Evolutionary conservation across 371 early-diverging fungal genomes (phyloP).

Genomic region (Chytridium lagenaria): DNA sequence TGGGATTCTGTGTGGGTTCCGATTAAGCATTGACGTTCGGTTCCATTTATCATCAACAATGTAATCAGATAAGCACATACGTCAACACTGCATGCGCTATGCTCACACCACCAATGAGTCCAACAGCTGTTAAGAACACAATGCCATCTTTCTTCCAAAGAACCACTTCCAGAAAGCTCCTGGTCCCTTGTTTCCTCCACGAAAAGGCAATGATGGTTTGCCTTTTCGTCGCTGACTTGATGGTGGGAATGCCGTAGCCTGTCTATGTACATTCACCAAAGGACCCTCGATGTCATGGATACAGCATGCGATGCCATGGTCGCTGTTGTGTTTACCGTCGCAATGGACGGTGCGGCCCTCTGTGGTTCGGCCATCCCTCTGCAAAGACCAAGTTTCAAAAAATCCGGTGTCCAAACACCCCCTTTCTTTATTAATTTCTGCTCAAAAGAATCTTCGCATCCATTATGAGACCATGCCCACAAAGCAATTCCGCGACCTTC

Average conservation of each 20-base stretch:
- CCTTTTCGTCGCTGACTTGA: neutral
- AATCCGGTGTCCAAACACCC: too few relatives aligned
- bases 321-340: neutral
- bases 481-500: neutral
- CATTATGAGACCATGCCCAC: neutral
- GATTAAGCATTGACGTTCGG: neutral
- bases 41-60: too few relatives aligned
- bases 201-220: neutral
- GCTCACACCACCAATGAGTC: slow-evolving; percentile 67
- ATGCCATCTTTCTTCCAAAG: slow-evolving; percentile 31
- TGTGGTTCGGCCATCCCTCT: neutral
- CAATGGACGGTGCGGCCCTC: neutral
- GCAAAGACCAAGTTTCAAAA: too few relatives aligned
- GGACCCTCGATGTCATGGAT: neutral
- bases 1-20: slow-evolving; percentile 23
- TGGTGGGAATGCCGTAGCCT: slow-evolving; percentile 8
- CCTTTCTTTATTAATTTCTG: neutral
- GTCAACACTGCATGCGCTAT: slow-evolving; percentile 71
- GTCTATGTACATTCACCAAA: neutral
- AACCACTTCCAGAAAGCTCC: slow-evolving; percentile 26
- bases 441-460: neutral
- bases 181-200: slow-evolving; percentile 7
- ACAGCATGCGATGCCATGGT: neutral
- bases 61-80: slow-evolving; percentile 50
- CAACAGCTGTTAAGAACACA: slow-evolving; percentile 65